Evolutionary conservation across 371 early-diverging fungal species (phyloP).

Genomic region (Rhizopus sp.): DNA sequence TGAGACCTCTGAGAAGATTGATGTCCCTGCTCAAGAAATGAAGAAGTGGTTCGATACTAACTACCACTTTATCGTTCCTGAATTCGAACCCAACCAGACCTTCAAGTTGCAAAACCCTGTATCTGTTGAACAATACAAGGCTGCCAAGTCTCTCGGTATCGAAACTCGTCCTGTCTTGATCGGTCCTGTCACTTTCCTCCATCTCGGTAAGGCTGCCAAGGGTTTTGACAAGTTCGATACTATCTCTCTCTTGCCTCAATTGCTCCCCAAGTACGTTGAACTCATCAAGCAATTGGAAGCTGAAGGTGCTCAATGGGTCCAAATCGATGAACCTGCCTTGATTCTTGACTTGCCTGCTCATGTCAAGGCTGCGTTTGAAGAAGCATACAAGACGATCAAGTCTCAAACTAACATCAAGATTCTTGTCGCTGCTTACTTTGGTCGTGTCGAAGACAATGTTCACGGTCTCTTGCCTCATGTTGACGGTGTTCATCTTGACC

Average conservation of each 20-base stretch:
- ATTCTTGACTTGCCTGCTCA: slow-evolving; percentile 70
- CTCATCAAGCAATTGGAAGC: slow-evolving; percentile 74
- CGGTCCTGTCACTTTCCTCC: slow-evolving; percentile 91
- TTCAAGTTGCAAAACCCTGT: slow-evolving; percentile 77
- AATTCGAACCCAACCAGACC: slow-evolving; percentile 73
- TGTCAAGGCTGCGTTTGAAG: slow-evolving; percentile 50
- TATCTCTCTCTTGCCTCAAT: slow-evolving; percentile 68
- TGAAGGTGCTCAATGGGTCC: slow-evolving; percentile 92
- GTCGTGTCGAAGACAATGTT: slow-evolving; percentile 77
- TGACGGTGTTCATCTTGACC: slow-evolving; percentile 87
- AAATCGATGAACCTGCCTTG: slow-evolving; percentile 92
- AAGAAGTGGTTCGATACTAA: slow-evolving; percentile 98
- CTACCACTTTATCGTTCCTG: slow-evolving; percentile 92
- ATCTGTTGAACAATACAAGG: slow-evolving; percentile 85
- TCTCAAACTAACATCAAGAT: slow-evolving; percentile 63
- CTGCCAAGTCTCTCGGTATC: slow-evolving; percentile 92
- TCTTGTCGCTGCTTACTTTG: slow-evolving; percentile 94
- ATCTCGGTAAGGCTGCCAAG: slow-evolving; percentile 81
- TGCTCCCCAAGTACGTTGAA: slow-evolving; percentile 81
- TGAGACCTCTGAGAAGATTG: slow-evolving; percentile 66
- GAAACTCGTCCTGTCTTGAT: slow-evolving; percentile 89
- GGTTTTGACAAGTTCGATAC: slow-evolving; percentile 66
- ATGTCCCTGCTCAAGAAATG: slow-evolving; percentile 95
- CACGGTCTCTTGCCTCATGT: slow-evolving; percentile 70
- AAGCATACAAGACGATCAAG: slow-evolving; percentile 72